phyloP scores from a whole-genome alignment of 1,284 basidiomycete genomes.

The Coniferiporia weirii region DNA sequence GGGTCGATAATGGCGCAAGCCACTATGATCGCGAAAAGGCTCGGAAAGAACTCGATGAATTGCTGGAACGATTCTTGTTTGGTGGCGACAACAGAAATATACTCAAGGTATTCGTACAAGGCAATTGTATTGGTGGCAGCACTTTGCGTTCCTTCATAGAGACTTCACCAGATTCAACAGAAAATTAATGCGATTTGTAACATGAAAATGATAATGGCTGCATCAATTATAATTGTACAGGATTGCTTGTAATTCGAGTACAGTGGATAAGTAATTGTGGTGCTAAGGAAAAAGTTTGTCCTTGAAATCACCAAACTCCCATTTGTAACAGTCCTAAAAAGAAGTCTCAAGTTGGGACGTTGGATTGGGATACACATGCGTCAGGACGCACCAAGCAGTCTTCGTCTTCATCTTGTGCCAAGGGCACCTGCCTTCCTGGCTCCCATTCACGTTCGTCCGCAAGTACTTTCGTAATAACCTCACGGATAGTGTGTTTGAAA shows the following conservation, averaged over 20 bases:
- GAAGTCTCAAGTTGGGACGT: not conserved
- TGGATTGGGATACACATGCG: not conserved
- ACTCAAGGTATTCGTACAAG: conserved; percentile 79
- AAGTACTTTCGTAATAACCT: conserved; percentile 74
- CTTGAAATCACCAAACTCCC: conserved; percentile 37
- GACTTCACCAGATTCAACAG: not conserved
- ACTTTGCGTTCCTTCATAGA: not conserved
- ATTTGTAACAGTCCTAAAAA: conserved; percentile 36
- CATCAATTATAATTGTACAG: not conserved
- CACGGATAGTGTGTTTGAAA: conserved; percentile 76
- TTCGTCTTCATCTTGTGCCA: conserved; percentile 29
- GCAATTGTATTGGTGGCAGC: conserved; percentile 68
- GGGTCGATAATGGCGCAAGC: conserved; percentile 25
- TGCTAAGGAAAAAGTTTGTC: conserved; percentile 1
- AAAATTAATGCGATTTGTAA: not conserved
- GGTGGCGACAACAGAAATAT: conserved; percentile 90
- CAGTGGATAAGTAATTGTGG: not conserved
- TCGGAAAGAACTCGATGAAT: conserved; percentile 37
- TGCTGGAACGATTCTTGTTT: conserved; percentile 74
- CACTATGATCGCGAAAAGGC: conserved; percentile 26
- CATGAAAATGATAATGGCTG: not conserved
- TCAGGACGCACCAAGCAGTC: conserved; percentile 35
- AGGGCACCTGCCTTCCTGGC: conserved; percentile 23
- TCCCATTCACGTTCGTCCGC: conserved; percentile 56
- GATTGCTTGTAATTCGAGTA: not conserved